phyloP scores from a whole-genome alignment of 2,329 filamentous ascomycete genomes.

The Trichoderma sp. region DNA sequence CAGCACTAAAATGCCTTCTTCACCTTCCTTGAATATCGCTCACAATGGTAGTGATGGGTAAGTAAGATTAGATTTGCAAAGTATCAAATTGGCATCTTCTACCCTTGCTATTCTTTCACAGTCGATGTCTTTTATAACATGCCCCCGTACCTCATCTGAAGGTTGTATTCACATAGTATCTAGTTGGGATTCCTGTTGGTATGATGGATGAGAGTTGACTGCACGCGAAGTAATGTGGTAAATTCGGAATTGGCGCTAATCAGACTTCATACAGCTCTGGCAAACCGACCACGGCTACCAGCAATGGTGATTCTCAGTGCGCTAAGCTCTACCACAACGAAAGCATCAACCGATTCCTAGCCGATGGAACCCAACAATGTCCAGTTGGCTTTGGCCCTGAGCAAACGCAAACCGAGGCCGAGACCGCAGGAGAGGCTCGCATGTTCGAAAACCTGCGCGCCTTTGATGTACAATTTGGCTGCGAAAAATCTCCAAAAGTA shows the following conservation, averaged over 20 bases:
- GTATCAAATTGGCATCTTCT: not conserved
- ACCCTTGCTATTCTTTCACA: not conserved
- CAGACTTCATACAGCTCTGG: not conserved
- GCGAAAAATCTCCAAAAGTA: not conserved
- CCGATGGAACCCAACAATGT: not conserved
- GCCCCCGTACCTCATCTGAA: not conserved
- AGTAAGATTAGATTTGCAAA: not conserved
- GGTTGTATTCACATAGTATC: not conserved
- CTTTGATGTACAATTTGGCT: not conserved
- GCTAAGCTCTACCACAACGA: not conserved
- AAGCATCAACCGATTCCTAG: not conserved
- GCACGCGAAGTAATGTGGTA: not conserved
- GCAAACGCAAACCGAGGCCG: not conserved
- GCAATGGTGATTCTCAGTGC: not conserved
- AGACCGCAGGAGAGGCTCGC: not conserved
- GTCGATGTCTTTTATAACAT: not conserved
- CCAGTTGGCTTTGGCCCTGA: not conserved
- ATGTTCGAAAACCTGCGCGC: not conserved
- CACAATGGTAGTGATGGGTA: not conserved
- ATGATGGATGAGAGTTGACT: not conserved
- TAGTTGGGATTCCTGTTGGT: not conserved
- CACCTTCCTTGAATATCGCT: not conserved
- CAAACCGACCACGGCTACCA: not conserved
- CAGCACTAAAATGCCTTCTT: not conserved
- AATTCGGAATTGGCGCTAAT: not conserved